These are phyloP conservation scores for Mytilinidion resinicola DNA, from an alignment of 495 filamentous ascomycete species.

Conservation along the genomic window DNA sequence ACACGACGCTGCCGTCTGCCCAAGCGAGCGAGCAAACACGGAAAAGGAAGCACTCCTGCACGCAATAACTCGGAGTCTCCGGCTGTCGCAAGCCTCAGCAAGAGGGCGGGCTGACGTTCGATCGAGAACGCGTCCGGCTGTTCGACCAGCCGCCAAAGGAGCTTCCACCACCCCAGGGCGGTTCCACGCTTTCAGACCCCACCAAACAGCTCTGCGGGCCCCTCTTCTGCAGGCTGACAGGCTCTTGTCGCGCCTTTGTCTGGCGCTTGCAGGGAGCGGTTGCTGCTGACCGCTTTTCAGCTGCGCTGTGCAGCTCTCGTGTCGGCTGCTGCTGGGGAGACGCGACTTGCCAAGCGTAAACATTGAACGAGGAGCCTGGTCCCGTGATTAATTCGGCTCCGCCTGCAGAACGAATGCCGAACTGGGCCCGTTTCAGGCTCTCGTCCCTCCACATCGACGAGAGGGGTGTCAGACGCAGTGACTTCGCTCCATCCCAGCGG, in stretches of 20 bases:
- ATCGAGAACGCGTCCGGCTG: slow-evolving; percentile 15
- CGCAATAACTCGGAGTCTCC: slow-evolving; percentile 11
- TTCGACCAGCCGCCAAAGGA: slow-evolving; percentile 13
- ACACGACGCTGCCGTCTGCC: no score
- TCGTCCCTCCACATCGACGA: slow-evolving; percentile 9
- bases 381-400: slow-evolving; percentile 21
- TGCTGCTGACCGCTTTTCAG: background rate
- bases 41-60: no score
- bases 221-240: slow-evolving; percentile 23
- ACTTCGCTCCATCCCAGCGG: background rate
- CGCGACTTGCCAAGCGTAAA: slow-evolving; percentile 28
- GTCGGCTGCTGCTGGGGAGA: slow-evolving; percentile 14
- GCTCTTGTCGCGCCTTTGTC: slow-evolving; percentile 15
- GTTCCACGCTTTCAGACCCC: slow-evolving; percentile 16
- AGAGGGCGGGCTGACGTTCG: slow-evolving; percentile 19
- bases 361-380: slow-evolving; percentile 19
- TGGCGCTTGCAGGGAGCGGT: slow-evolving; percentile 24
- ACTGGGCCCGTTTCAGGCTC: slow-evolving; percentile 14
- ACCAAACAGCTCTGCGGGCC: slow-evolving; percentile 16
- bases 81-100: slow-evolving; percentile 11
- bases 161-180: slow-evolving; percentile 6
- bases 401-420: slow-evolving; percentile 7
- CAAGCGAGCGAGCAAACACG: no score
- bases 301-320: background rate
- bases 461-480: slow-evolving; percentile 1